A percentile compares a stretch with the other conserved stretches of the same genome.
phyloP scores from a whole-genome alignment of 805 yeast genomes.

The Maudiozyma saulgeensis region DNA sequence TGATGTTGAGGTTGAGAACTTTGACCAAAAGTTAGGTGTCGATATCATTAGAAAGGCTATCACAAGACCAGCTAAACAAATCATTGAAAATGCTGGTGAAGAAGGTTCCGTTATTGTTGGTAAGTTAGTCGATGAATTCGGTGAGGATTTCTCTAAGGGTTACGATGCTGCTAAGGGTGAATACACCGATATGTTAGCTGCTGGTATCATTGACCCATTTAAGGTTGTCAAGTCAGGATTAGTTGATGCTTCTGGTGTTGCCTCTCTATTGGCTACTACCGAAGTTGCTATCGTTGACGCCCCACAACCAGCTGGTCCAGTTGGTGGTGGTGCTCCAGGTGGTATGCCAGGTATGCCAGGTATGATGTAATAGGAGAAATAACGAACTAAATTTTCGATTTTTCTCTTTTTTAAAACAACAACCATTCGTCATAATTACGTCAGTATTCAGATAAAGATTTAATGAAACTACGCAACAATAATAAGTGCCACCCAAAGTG shows the following conservation, averaged over 20 bases:
- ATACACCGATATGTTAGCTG: conserved; percentile 89
- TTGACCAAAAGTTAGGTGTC: conserved; percentile 94
- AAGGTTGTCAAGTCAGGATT: conserved; percentile 94
- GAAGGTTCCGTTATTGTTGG: conserved; percentile 97
- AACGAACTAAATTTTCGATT: not conserved
- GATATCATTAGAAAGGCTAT: conserved; percentile 87
- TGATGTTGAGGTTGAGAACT: conserved; percentile 66
- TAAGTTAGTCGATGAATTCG: conserved; percentile 48
- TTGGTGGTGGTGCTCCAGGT: conserved; percentile 40
- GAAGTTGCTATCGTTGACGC: conserved; percentile 97
- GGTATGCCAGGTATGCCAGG: conserved; percentile 47
- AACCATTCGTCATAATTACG: too few species aligned
- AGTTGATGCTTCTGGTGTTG: conserved; percentile 95
- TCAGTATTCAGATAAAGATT: too few species aligned
- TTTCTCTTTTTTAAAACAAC: not conserved
- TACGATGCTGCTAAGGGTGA: conserved; percentile 88
- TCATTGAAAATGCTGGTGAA: conserved; percentile 93
- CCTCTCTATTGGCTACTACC: conserved; percentile 92
- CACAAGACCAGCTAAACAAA: conserved; percentile 90
- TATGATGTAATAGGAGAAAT: conserved; percentile 11
- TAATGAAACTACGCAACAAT: too few species aligned
- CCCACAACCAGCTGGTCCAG: conserved; percentile 66
- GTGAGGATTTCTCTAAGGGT: conserved; percentile 76
- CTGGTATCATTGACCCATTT: conserved; percentile 98
- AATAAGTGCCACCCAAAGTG: too few species aligned